phyloP scores from a whole-genome alignment of 352 stramenopile species.

The Elongisporangium anandrum region DNA sequence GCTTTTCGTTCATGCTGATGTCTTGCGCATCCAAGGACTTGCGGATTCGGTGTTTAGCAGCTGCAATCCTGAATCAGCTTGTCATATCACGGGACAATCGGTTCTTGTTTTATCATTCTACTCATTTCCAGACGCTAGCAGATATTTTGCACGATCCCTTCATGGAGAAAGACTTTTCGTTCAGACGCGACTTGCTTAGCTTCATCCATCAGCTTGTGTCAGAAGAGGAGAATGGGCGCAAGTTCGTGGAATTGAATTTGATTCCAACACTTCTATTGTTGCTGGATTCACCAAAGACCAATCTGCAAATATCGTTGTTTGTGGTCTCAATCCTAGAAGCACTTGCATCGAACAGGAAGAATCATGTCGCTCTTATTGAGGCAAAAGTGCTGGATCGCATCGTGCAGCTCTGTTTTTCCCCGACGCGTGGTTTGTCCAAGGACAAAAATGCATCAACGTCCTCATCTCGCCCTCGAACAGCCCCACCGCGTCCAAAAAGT shows the following conservation, averaged over 20 bases:
- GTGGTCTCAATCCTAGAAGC: conserved; percentile 57
- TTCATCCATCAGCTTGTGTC: conserved; percentile 55
- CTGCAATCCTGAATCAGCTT: conserved; percentile 52
- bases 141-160: conserved; percentile 58
- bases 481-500: neutral
- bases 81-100: conserved; percentile 51
- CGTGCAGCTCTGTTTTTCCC: conserved; percentile 49
- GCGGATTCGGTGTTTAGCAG: conserved; percentile 45
- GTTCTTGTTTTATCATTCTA: conserved; percentile 57
- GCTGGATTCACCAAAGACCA: conserved; percentile 31
- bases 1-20: conserved; percentile 61
- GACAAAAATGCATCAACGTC: neutral
- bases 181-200: conserved; percentile 56
- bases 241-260: conserved; percentile 53
- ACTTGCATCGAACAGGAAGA: conserved; percentile 41
- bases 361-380: conserved; percentile 43
- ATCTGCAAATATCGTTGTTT: conserved; percentile 33
- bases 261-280: conserved; percentile 51
- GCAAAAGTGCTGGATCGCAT: conserved; percentile 42
- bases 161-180: conserved; percentile 52
- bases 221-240: conserved; percentile 48
- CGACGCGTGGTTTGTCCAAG: neutral
- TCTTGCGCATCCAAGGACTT: conserved; percentile 58
- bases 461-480: neutral
- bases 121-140: conserved; percentile 46